phyloP scores from a whole-genome alignment of 2,329 filamentous ascomycete species.

The Exophiala phaeomuriformis region DNA sequence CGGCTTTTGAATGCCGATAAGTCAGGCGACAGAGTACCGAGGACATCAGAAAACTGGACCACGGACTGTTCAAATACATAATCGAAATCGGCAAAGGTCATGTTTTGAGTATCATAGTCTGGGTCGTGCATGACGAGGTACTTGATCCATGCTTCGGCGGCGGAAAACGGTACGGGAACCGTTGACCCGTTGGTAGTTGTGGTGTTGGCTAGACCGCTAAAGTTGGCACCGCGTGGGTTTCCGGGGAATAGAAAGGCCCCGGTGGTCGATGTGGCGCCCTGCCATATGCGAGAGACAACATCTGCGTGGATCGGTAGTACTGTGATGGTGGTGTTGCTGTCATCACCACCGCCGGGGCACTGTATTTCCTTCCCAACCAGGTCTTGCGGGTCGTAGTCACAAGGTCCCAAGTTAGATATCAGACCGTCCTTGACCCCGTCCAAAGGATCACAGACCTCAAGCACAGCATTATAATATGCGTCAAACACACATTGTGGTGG shows the following conservation, averaged over 20 bases:
- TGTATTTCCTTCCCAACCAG: constrained; percentile 5
- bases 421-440: constrained; percentile 28
- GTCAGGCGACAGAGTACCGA: constrained; percentile 35
- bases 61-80: constrained; percentile 26
- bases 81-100: constrained; percentile 27
- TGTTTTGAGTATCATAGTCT: constrained; percentile 22
- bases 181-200: constrained; percentile 30
- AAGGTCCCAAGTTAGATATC: constrained; percentile 20
- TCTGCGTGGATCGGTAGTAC: constrained; percentile 28
- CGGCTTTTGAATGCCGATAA: constrained; percentile 34
- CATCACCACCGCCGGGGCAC: constrained; percentile 12
- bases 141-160: not conserved
- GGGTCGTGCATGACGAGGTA: constrained; percentile 24
- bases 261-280: constrained; percentile 25
- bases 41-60: constrained; percentile 32
- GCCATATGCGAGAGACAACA: constrained; percentile 32
- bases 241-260: constrained; percentile 33
- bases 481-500: constrained; percentile 19
- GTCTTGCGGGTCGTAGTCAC: constrained; percentile 14
- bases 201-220: constrained; percentile 30
- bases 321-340: not conserved
- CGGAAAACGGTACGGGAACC: not conserved
- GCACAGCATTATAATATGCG: constrained; percentile 24
- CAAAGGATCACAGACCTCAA: constrained; percentile 29
- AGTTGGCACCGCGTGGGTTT: constrained; percentile 22